A percentile compares a stretch with the other conserved stretches of the same genome.
These are phyloP conservation scores for Castanospermum australe DNA, from an alignment of 306 rosid species.

Conservation along the genomic window DNA sequence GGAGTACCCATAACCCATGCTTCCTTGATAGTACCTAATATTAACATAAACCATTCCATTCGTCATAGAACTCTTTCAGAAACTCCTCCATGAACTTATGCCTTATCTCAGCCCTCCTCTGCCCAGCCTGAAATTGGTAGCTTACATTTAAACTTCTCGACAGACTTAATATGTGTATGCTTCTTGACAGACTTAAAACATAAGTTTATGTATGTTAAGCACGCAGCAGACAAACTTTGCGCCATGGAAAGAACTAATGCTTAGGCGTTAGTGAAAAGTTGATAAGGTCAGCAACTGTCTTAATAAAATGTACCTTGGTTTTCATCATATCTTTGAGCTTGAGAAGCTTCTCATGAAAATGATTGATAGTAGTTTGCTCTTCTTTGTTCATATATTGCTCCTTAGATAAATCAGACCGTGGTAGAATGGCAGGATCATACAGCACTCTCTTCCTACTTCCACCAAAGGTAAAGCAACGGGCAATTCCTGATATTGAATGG, in stretches of 20 bases:
- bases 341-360: constrained; percentile 91
- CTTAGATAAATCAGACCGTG: constrained; percentile 63
- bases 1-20: no score
- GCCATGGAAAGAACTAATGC: background rate
- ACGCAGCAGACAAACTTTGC: background rate
- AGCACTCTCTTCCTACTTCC: constrained; percentile 73
- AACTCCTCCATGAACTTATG: constrained; percentile 90
- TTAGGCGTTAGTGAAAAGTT: background rate
- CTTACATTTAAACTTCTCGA: background rate
- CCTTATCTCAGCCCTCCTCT: constrained; percentile 85
- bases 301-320: constrained; percentile 58
- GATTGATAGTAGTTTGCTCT: constrained; percentile 82
- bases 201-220: background rate
- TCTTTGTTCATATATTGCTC: constrained; percentile 73
- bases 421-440: constrained; percentile 71
- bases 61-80: constrained; percentile 72
- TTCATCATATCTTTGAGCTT: constrained; percentile 92
- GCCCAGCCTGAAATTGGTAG: constrained; percentile 69
- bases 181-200: background rate
- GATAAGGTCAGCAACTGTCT: background rate
- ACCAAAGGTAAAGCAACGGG: constrained; percentile 93
- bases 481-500: constrained; percentile 59
- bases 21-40: no score
- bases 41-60: constrained; percentile 75
- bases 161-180: background rate